Evolutionary conservation across 1,139 yeast species (phyloP).

Genomic region (Candida tetrigidarum): DNA sequence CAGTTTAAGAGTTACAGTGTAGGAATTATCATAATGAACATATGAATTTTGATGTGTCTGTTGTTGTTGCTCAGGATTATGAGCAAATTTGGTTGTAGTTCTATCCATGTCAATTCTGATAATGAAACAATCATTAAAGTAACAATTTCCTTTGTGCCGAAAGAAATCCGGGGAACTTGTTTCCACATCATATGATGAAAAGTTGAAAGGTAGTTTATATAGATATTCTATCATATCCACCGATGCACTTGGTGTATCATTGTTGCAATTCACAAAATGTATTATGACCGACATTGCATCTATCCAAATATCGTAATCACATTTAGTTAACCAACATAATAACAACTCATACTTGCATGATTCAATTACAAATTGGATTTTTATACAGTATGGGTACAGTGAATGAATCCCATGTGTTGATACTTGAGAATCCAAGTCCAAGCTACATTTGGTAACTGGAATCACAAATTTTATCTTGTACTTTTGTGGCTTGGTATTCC

Average conservation of each 20-base stretch:
- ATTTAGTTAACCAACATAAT: conserved; percentile 33
- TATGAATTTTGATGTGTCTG: background rate
- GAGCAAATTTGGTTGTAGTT: background rate
- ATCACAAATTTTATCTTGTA: conserved; percentile 48
- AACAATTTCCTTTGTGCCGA: conserved; percentile 1
- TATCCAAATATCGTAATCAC: conserved; percentile 48
- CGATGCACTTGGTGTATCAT: background rate
- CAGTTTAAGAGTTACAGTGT: conserved; percentile 7
- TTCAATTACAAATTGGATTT: conserved; percentile 49
- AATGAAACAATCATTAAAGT: conserved; percentile 2
- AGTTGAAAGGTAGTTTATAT: conserved; percentile 18
- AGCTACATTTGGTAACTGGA: conserved; percentile 44
- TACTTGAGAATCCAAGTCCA: conserved; percentile 31
- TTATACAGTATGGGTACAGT: conserved; percentile 34
- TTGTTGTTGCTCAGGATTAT: background rate
- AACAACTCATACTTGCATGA: conserved; percentile 49
- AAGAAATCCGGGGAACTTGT: background rate
- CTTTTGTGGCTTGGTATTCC: conserved; percentile 10
- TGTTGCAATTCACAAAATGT: conserved; percentile 31
- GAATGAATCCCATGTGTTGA: conserved; percentile 43
- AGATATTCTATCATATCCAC: conserved; percentile 11
- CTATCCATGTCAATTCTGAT: conserved; percentile 3
- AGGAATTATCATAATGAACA: background rate
- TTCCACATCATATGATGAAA: conserved; percentile 21
- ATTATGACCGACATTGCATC: conserved; percentile 37